Evolutionary conservation across 768 basidiomycete species (phyloP), one percentile per base, ranked within the genome.

Genomic region (Mycena alexandri): DNA sequence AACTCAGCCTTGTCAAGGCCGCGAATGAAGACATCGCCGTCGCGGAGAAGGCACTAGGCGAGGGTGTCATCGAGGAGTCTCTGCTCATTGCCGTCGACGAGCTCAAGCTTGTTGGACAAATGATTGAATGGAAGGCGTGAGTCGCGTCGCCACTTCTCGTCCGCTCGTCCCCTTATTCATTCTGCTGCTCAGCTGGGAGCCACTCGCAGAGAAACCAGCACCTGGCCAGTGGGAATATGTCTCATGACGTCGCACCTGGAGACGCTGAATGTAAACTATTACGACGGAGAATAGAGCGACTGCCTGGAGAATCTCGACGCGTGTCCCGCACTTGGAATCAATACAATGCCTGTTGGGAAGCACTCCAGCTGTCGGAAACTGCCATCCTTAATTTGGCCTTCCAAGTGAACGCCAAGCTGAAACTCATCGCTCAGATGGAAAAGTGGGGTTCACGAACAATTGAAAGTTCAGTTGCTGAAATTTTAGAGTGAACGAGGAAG

Each of bases 81-180:
- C 74, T 99, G 72, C 86, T 89, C 71, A 89, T 93, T 78, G 96
- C 96, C 13, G 81, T 89, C 71, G 92, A 93, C 75, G 96, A 99
- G 79, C 82, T 94, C 62, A 83, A 81, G 61, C 83, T 98, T 43
- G 93, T 85, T 6, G 82, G 82, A 36, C 93, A 93, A 80, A 93
- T 98, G 91, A 75, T 91, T n/a, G 92, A 96, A 75, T 99, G 95
- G 95, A 97, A 96, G 82, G 88, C 93, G 96, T 98, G 78, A 78
- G 95, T 91, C 59, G 42, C 59, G 61, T 55, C 50, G n/a, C n/a
- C 21, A 59, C 33, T 55, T 54, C 46, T 10, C 68, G 29, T 29
- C 29, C 29, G 54, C 33, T 13, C 43, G 16, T 12, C n/a, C 60
- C 48, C 33, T 52, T 44, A 42, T 65, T 61, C 65, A 64, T 58